phyloP scores from a whole-genome alignment of 345 rosid genomes.

The Gynandropsis gynandra region DNA sequence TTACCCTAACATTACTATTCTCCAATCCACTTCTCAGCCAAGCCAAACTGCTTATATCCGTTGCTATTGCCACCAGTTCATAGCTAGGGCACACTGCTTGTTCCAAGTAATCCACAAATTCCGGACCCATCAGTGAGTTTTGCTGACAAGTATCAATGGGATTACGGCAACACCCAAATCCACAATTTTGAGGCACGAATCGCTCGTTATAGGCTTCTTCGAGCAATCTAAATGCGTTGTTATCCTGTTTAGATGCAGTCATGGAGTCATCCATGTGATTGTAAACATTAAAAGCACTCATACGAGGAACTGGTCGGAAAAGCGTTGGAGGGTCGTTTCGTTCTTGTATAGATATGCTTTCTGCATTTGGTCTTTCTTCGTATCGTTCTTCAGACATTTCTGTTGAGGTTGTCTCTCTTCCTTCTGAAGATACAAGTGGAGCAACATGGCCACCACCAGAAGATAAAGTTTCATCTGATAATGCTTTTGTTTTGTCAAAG shows the following conservation, averaged over 20 bases:
- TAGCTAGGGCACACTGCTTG: slow-evolving; percentile 52
- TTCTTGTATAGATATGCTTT: slow-evolving; percentile 30
- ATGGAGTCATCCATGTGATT: slow-evolving; percentile 29
- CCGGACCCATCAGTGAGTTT: slow-evolving; percentile 67
- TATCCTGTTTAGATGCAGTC: slow-evolving; percentile 40
- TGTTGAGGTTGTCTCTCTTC: slow-evolving; percentile 43
- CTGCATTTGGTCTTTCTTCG: slow-evolving; percentile 27
- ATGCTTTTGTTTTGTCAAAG: slow-evolving; percentile 46
- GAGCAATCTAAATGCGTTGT: slow-evolving; percentile 45
- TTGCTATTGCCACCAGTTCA: slow-evolving; percentile 72
- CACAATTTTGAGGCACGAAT: slow-evolving; percentile 60
- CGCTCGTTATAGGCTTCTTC: slow-evolving; percentile 46
- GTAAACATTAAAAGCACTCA: slow-evolving; percentile 51
- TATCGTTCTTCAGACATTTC: slow-evolving; percentile 38
- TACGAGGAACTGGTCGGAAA: slow-evolving; percentile 58
- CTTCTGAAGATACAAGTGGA: slow-evolving; percentile 48
- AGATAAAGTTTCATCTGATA: slow-evolving; percentile 73
- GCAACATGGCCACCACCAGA: slow-evolving; percentile 44
- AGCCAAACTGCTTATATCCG: slow-evolving; percentile 74
- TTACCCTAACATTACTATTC: slow-evolving; percentile 36
- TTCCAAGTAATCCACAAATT: slow-evolving; percentile 60
- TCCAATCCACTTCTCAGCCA: slow-evolving; percentile 84
- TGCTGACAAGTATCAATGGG: slow-evolving; percentile 19
- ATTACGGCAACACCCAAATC: slow-evolving; percentile 56
- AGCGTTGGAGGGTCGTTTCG: slow-evolving; percentile 44